phyloP scores from a whole-genome alignment of 371 early-diverging fungal genomes.

The Gilbertella persicaria region DNA sequence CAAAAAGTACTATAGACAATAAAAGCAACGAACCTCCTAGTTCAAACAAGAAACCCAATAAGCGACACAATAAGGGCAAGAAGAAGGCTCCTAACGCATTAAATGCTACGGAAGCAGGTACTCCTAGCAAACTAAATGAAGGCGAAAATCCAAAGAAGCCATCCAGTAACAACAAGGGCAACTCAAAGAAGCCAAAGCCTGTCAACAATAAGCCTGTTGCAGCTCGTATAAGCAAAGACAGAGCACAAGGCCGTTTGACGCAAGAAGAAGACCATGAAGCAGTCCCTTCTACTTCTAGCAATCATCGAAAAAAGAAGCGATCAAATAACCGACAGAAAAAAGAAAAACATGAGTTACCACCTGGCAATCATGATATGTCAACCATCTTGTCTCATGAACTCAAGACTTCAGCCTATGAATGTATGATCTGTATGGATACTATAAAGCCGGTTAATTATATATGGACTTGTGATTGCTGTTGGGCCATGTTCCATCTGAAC shows the following conservation, averaged over 20 bases:
- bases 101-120: constrained; percentile 15
- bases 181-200: background rate
- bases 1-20: background rate
- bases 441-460: constrained; percentile 68
- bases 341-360: constrained; percentile 7
- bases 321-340: constrained; percentile 12
- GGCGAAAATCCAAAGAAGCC: background rate
- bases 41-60: constrained; percentile 3
- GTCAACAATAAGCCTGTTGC: background rate
- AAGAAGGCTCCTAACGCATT: constrained; percentile 16
- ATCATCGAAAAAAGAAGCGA: constrained; percentile 3
- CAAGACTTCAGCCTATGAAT: constrained; percentile 76
- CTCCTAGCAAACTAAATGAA: too few species aligned
- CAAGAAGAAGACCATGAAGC: background rate
- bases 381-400: constrained; percentile 65
- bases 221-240: constrained; percentile 28
- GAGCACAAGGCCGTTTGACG: constrained; percentile 45
- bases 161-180: background rate
- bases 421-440: constrained; percentile 93
- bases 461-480: constrained; percentile 89
- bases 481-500: constrained; percentile 86
- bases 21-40: background rate
- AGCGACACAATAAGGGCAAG: constrained; percentile 6
- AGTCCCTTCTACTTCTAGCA: background rate
- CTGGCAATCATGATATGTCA: constrained; percentile 56